phyloP scores from a whole-genome alignment of 352 stramenopile species.

The Globisporangium middletonii region DNA sequence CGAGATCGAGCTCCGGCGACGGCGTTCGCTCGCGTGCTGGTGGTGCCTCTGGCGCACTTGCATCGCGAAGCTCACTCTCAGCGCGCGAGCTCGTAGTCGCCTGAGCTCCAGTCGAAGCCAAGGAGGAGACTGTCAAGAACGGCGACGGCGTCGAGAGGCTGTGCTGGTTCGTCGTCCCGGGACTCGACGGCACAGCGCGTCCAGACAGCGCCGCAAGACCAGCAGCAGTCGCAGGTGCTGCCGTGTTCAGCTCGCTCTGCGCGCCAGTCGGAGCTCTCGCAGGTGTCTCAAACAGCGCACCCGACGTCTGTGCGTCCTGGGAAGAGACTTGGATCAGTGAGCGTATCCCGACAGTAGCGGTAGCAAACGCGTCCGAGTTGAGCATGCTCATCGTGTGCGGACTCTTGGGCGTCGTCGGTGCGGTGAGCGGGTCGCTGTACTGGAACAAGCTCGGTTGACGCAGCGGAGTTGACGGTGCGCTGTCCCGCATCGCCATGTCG shows the following conservation, averaged over 20 bases:
- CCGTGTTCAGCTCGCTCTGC: neutral
- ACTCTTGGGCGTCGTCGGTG: conserved; percentile 3
- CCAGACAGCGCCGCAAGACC: no score
- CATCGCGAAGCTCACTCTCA: neutral
- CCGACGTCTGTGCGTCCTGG: neutral
- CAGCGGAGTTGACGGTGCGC: neutral
- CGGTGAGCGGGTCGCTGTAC: conserved; percentile 11
- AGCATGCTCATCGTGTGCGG: neutral
- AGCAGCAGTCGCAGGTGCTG: neutral
- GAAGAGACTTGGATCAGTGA: neutral
- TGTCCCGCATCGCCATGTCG: neutral
- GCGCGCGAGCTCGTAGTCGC: no score
- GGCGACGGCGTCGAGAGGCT: neutral
- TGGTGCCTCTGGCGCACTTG: neutral
- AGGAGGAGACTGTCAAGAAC: neutral
- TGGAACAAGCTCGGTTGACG: conserved; percentile 18
- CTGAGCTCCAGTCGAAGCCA: no score
- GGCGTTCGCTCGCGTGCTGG: neutral
- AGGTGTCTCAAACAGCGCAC: neutral
- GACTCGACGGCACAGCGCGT: no score
- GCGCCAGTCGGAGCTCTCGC: neutral
- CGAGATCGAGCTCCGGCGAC: neutral
- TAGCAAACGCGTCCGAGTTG: neutral
- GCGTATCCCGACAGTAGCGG: no score
- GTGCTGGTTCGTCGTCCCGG: no score